Evolutionary conservation across 2,329 filamentous ascomycete species (phyloP), one percentile per base, ranked within the genome.

Genomic region (Colletotrichum sp.): DNA sequence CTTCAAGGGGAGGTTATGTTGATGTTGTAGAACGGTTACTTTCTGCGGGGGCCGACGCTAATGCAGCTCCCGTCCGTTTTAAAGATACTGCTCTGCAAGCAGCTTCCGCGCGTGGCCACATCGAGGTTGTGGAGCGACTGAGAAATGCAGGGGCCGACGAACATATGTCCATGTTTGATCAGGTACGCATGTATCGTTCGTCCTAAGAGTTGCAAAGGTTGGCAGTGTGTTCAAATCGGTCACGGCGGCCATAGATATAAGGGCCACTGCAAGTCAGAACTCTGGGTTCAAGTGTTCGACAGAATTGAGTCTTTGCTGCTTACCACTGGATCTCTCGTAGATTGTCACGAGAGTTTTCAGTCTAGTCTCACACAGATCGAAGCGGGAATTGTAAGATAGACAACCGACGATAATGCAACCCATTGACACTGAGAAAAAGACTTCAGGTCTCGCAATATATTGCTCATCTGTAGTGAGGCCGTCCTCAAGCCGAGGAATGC

Each of bases 401-500:
- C 18, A 1, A 43, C 39, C 1, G 0, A 1, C 39, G 6, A 12
- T 43, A 43, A n/a, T 0, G 18, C 18, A n/a, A 43, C 9, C 39
- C 18, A 0, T 43, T n/a, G 39, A 43, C 4, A 12, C 3, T n/a
- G 9, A n/a, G 9, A 43, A n/a, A n/a, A 0, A 2, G 18, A n/a
- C 6, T 0, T 2, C 39, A 43, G 18, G 39, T 10, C 9, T 43
- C 6, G 39, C 39, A 43, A 43, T 43, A 5, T 43, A 3, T n/a
- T 6, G 8, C 39, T n/a, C 18, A n/a, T n/a, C 9, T n/a, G 18
- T n/a, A 43, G 39, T 9, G 5, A n/a, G 18, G 18, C 39, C 8
- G 16, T n/a, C 18, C 39, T n/a, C 5, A 2, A 43, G 1, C 39
- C 39, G 39, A 43, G 39, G 8, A n/a, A 43, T 43, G 6, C 7